Conservation (phyloP, 805 yeast species). For the Nakazawaea sp. region DNA sequence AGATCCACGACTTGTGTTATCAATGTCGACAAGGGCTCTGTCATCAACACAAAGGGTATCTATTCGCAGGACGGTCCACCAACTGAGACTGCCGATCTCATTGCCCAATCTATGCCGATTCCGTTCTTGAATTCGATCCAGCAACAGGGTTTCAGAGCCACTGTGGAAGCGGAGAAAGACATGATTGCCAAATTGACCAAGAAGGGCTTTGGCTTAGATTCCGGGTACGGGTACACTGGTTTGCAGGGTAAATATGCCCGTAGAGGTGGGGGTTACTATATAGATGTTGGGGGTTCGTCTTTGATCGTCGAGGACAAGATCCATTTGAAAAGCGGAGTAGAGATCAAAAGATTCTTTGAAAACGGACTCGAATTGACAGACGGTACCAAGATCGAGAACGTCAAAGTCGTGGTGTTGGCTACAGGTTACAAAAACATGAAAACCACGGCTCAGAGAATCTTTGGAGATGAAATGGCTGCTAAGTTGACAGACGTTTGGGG, state of each 20-base stretch:
- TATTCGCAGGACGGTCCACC: constrained; percentile 21
- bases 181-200: constrained; percentile 24
- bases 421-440: constrained; percentile 36
- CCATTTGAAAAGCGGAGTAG: constrained; percentile 24
- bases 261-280: constrained; percentile 39
- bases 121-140: constrained; percentile 25
- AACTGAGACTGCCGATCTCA: constrained; percentile 31
- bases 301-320: constrained; percentile 31
- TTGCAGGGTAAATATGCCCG: constrained; percentile 30
- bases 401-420: constrained; percentile 34
- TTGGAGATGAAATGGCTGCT: constrained; percentile 29
- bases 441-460: constrained; percentile 30
- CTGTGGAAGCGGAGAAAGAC: constrained; percentile 25
- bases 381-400: constrained; percentile 24
- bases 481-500: constrained; percentile 33
- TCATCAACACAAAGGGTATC: background rate
- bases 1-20: constrained; percentile 38
- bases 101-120: constrained; percentile 28
- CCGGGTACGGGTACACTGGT: constrained; percentile 38
- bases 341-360: constrained; percentile 28
- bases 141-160: constrained; percentile 29
- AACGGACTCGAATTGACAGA: constrained; percentile 32
- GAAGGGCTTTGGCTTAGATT: constrained; percentile 31
- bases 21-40: constrained; percentile 20
- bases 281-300: constrained; percentile 36